A percentile compares a stretch with the other conserved stretches of the same genome.
Evolutionary conservation across 441 rosid species (phyloP).

Genomic region (Capsella rubella): DNA sequence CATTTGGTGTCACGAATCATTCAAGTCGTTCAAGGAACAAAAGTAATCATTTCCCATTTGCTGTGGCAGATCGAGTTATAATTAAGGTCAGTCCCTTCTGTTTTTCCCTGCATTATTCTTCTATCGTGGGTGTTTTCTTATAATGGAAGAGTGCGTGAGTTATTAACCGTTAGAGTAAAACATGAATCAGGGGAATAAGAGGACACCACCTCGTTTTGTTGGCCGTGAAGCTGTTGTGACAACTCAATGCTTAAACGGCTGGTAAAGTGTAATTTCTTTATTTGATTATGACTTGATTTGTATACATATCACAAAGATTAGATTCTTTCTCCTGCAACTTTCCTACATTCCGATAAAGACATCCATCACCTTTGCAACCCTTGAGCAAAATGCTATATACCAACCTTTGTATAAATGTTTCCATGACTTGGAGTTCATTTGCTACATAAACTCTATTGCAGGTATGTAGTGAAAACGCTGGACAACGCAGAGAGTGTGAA

Average conservation of each 20-base stretch:
- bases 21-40: constrained; percentile 67
- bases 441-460: constrained; percentile 42
- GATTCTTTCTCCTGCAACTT: background rate
- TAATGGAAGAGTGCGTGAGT: constrained; percentile 9
- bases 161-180: constrained; percentile 42
- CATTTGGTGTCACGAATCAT: constrained; percentile 55
- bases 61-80: constrained; percentile 87
- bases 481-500: constrained; percentile 98
- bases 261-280: constrained; percentile 50
- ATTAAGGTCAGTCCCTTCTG: constrained; percentile 68
- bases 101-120: constrained; percentile 4
- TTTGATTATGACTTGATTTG: background rate
- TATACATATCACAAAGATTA: constrained; percentile 7
- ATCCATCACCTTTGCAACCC: constrained; percentile 9
- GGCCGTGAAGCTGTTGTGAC: constrained; percentile 98
- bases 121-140: constrained; percentile 17
- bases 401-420: constrained; percentile 41
- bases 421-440: background rate
- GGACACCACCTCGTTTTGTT: constrained; percentile 96
- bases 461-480: constrained; percentile 96
- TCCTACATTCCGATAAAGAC: background rate
- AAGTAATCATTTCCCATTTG: constrained; percentile 92
- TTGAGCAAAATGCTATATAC: constrained; percentile 3
- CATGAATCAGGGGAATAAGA: constrained; percentile 87
- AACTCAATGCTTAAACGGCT: constrained; percentile 98